Percentiles rank a stretch among this genome's conserved stretches.
Conservation (phyloP, 495 filamentous ascomycete genomes). For the Hyaloscypha bicolor region DNA sequence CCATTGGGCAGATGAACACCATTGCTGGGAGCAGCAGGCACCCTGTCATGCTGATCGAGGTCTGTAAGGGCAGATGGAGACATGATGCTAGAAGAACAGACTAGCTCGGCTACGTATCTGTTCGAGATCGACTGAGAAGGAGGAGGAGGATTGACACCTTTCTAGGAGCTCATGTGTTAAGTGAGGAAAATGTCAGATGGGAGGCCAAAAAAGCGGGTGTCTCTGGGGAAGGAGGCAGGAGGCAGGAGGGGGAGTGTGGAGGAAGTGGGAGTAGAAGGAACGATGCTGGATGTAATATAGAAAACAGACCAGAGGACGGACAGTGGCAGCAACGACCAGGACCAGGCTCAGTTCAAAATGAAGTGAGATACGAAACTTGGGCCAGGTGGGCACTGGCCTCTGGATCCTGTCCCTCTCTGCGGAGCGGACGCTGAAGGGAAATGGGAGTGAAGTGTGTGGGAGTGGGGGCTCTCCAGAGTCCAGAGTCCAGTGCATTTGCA, state of each 20-base stretch:
- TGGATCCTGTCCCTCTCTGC: not conserved
- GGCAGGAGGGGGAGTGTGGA: not conserved
- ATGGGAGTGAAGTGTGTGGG: not conserved
- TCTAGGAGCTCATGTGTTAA: not conserved
- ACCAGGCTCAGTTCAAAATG: not conserved
- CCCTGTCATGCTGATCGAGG: not conserved
- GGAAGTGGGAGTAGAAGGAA: not conserved
- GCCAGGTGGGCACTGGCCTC: not conserved
- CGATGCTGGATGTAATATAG: not conserved
- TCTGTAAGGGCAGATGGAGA: slow-evolving; percentile 23
- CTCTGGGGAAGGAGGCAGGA: not conserved
- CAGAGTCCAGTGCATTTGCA: not conserved
- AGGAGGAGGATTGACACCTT: not conserved
- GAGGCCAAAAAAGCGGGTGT: not conserved
- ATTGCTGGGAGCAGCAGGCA: not conserved
- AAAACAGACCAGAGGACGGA: not conserved
- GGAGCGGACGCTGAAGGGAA: not conserved
- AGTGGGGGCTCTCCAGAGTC: not conserved
- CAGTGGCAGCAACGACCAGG: slow-evolving; percentile 6
- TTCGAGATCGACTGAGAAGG: not conserved
- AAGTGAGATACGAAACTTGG: not conserved
- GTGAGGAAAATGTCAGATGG: not conserved
- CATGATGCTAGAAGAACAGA: slow-evolving; percentile 12
- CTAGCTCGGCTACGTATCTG: not conserved
- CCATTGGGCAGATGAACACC: not conserved